phyloP scores from a whole-genome alignment of 768 basidiomycete species.

The Thelephora ganbajun region DNA sequence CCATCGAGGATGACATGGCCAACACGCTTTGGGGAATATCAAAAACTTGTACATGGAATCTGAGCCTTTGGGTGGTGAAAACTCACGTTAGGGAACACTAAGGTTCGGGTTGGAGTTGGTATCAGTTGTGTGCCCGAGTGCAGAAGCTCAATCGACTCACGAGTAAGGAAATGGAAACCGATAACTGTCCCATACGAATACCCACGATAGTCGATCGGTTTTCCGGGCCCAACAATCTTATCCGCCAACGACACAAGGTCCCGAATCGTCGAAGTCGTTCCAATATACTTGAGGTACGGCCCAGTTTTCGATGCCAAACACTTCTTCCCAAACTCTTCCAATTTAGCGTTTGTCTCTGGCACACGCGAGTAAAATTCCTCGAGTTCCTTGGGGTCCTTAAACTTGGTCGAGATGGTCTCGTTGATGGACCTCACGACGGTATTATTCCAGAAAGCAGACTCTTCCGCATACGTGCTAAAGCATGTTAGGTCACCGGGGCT shows the following conservation, averaged over 20 bases:
- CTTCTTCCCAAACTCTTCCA: slow-evolving; percentile 3
- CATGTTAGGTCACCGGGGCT: slow-evolving; percentile 4
- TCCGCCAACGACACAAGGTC: no score
- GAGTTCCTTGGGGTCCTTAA: slow-evolving; percentile 4
- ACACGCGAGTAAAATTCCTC: slow-evolving; percentile 1
- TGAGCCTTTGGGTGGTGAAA: no score
- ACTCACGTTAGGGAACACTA: slow-evolving; percentile 1
- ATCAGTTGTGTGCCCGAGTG: slow-evolving; percentile 1
- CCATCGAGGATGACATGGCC: slow-evolving; percentile 5
- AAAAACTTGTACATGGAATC: no score
- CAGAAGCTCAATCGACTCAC: slow-evolving; percentile 1
- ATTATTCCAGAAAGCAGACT: slow-evolving; percentile 4
- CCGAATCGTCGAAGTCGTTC: no score
- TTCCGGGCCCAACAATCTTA: slow-evolving; percentile 3
- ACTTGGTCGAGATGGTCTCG: slow-evolving; percentile 4
- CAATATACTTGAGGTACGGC: slow-evolving; percentile 1
- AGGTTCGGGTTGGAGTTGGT: not conserved
- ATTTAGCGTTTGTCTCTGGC: slow-evolving; percentile 4
- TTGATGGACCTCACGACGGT: slow-evolving; percentile 3
- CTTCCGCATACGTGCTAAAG: slow-evolving; percentile 1
- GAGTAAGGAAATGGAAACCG: slow-evolving; percentile 2
- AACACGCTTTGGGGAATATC: not conserved
- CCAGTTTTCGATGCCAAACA: not conserved
- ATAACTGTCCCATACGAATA: slow-evolving; percentile 4
- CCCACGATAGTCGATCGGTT: slow-evolving; percentile 1